Evolutionary conservation across 2,329 filamentous ascomycete genomes (phyloP), one percentile per base, ranked within the genome.

Genomic region (Ophiosphaerella korrae): DNA sequence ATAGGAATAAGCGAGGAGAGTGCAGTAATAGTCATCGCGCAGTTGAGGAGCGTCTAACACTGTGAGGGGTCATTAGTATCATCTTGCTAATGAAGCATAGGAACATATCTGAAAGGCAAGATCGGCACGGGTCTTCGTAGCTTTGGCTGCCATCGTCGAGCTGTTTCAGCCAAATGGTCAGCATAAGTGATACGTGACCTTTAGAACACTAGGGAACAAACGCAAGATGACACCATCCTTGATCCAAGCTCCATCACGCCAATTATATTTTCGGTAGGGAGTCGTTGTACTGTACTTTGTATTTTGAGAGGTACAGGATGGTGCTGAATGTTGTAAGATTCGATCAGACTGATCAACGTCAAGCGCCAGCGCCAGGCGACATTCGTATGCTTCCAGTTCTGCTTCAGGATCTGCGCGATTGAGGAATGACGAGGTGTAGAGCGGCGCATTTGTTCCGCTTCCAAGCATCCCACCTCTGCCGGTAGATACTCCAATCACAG

Each of bases 21-120:
- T 94, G 75, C 92, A 97, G 71, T 99, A 99, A 71, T 92, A 99
- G 73, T 99, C 93, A 64, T 97, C 92, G 49, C 91, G 86, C n/a
- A 97, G 79, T 44, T 86, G 84, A 2, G 92, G 92, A 7, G 93
- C 93, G 75, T 97, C 91, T 5, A 99, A 81, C 6, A 97, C 89
- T 75, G 86, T 88, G 55, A 8, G n/a, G 21, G 2, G 13, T 50
- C 5, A 65, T 80, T 48, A 81, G 68, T 31, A 53, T 42, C 31
- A n/a, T 8, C 9, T 47, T 9, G 12, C 14, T 37, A 46, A 14
- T 33, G 31, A 26, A 47, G 40, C 24, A 33, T n/a, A 50, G 39
- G 11, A 42, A 76, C 82, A 71, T 79, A 88, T 86, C 89, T 89
- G 76, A 95, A 95, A 5, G 92, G 90, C 14, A 88, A 82, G 7